A percentile compares a stretch with the other conserved stretches of the same genome.
Evolutionary conservation across 352 stramenopile genomes (phyloP).

Genomic region (Salisapilia sapeloensis): DNA sequence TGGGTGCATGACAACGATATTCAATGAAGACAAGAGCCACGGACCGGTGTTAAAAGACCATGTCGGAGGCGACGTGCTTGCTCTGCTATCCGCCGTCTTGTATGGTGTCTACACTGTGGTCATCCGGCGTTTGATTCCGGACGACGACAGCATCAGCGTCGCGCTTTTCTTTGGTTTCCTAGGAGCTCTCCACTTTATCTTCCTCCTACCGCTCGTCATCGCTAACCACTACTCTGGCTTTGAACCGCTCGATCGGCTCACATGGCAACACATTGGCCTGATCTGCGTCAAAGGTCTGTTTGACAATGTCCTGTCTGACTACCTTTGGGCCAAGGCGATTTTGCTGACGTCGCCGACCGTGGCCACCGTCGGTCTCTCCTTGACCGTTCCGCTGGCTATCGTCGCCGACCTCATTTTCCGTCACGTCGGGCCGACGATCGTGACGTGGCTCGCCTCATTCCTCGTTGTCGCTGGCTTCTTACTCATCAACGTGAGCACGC

Average conservation of each 20-base stretch:
- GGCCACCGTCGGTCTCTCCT: constrained; percentile 88
- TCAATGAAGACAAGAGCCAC: constrained; percentile 32
- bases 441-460: constrained; percentile 41
- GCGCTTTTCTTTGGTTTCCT: constrained; percentile 91
- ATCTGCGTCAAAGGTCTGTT: constrained; percentile 83
- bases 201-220: constrained; percentile 50
- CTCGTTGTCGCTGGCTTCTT: constrained; percentile 63
- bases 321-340: constrained; percentile 89
- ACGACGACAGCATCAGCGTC: constrained; percentile 83
- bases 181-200: constrained; percentile 78
- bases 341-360: constrained; percentile 92
- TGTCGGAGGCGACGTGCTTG: constrained; percentile 39
- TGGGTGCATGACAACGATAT: constrained; percentile 74
- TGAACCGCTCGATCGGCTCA: constrained; percentile 38
- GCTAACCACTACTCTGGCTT: constrained; percentile 35
- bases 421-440: constrained; percentile 16
- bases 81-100: constrained; percentile 70
- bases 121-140: constrained; percentile 47
- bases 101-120: constrained; percentile 91
- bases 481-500: constrained; percentile 37
- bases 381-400: constrained; percentile 94
- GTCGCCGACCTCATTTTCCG: constrained; percentile 72
- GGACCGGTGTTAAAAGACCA: constrained; percentile 12
- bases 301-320: constrained; percentile 91
- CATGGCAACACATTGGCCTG: constrained; percentile 59